Base-by-base conservation (phyloP, 768 basidiomycete species). In the Leccinum boreale region DNA sequence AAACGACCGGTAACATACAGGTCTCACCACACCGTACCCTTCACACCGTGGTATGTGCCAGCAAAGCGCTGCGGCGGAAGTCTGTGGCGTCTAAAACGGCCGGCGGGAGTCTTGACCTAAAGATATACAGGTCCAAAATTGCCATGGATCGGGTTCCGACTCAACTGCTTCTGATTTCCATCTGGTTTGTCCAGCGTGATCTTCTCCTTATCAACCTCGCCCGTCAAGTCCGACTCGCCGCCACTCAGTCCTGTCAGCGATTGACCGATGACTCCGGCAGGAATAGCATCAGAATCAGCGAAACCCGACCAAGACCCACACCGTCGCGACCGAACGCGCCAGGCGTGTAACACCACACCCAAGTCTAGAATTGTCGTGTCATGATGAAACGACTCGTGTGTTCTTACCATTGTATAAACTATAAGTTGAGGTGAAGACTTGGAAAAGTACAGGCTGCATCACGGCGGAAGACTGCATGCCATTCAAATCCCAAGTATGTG, bases 281-380 rank as follows among this genome's bases (percentile, higher is more conserved):
- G 62, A 86, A 80, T 35, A 89, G 62, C 15, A 80, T 67, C 59
- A 77, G 58, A 35, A 87, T 29, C 17, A 15, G 14, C 14, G 17
- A 11, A 17, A 28, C 26, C 14, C 81, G 7, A 81, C 52, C 26
- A 89, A 72, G 23, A 87, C 59, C 87, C 87, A 90, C 23, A 90
- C 84, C 47, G 59, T 72, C 60, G 78, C 78, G 42, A 90, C 84
- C 4, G 86, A 83, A 28, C 77, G 75, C 14, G 86, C 78, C 70
- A 89, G 0, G 86, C 86, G 57, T 87, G 77, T 31, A 84, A 78
- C 8, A 90, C 73, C 46, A 75, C 75, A 24, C 73, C 6, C 6
- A 15, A 11, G 31, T 28, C 28, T 28, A 28, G 26, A 26, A 26
- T 26, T 26, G 26, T 7, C 26, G 26, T 26, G 26, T 26, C 6